Evolutionary conservation across 2,329 filamentous ascomycete genomes (phyloP).

Genomic region (Huntiella bhutanensis): DNA sequence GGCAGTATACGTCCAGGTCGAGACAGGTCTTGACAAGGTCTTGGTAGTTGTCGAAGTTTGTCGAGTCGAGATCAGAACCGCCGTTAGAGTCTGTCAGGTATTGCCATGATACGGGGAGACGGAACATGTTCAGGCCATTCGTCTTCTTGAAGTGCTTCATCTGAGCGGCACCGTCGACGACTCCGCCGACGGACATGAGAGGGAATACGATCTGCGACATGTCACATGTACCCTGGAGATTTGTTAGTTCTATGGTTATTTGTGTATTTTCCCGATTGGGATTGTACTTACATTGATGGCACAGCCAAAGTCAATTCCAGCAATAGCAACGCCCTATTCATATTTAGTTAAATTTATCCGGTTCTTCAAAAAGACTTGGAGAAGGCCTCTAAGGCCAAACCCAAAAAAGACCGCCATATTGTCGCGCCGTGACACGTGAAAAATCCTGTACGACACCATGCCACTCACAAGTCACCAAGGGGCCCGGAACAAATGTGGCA

Average conservation of each 20-base stretch:
- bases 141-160: slow-evolving; percentile 38
- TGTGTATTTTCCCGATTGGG: not conserved
- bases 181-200: slow-evolving; percentile 14
- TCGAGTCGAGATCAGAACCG: slow-evolving; percentile 28
- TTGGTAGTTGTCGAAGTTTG: slow-evolving; percentile 33
- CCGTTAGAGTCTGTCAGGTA: slow-evolving; percentile 34
- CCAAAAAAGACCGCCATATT: not conserved
- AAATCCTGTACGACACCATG: not conserved
- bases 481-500: no score
- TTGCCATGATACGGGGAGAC: slow-evolving; percentile 36
- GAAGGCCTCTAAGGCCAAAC: not conserved
- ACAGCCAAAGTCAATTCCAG: slow-evolving; percentile 26
- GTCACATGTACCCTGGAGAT: slow-evolving; percentile 18
- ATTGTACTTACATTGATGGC: slow-evolving; percentile 20
- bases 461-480: not conserved
- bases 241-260: not conserved
- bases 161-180: slow-evolving; percentile 25
- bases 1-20: slow-evolving; percentile 35
- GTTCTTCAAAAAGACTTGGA: not conserved
- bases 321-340: slow-evolving; percentile 20
- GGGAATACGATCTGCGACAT: slow-evolving; percentile 18
- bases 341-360: not conserved
- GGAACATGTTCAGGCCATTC: slow-evolving; percentile 34
- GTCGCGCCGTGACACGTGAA: no score
- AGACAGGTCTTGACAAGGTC: slow-evolving; percentile 37